Conservation (phyloP, 495 filamentous ascomycete genomes). For the Penicilliopsis zonata region DNA sequence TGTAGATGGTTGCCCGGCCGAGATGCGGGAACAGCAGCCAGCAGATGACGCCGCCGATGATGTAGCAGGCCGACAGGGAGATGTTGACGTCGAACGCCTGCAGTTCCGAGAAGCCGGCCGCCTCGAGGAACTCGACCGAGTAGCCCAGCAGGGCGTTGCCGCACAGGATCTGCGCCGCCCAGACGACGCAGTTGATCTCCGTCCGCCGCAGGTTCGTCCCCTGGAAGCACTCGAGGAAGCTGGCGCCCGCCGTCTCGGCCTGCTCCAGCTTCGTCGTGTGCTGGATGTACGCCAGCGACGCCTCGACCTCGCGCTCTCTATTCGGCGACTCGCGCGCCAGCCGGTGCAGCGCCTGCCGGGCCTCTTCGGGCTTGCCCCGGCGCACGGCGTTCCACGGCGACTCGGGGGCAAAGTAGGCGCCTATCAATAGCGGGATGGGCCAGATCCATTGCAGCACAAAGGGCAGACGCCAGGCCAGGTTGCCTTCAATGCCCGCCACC, state of each 20-base stretch:
- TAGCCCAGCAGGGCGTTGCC: conserved; percentile 20
- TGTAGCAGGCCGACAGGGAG: too few species aligned
- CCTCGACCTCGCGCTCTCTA: conserved; percentile 6
- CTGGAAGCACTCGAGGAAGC: conserved; percentile 31
- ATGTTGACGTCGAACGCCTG: too few species aligned
- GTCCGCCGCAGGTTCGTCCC: conserved; percentile 34
- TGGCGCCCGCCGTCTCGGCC: conserved; percentile 18
- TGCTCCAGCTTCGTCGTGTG: conserved; percentile 26
- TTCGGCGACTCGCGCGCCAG: too few species aligned
- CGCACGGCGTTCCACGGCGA: conserved; percentile 38
- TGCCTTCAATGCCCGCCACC: too few species aligned
- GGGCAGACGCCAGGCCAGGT: conserved; percentile 23
- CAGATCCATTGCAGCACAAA: conserved; percentile 25
- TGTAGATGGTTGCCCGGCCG: too few species aligned
- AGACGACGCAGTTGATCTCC: conserved; percentile 34
- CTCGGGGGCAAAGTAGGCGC: conserved; percentile 34
- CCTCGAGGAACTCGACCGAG: conserved; percentile 28
- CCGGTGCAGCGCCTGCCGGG: conserved; percentile 19
- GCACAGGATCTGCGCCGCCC: conserved; percentile 32
- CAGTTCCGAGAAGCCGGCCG: too few species aligned
- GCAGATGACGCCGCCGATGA: too few species aligned
- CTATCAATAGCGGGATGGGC: conserved; percentile 17
- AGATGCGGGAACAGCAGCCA: too few species aligned
- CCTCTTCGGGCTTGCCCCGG: conserved; percentile 27
- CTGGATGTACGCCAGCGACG: conserved; percentile 19